Base-by-base conservation (phyloP, 345 rosid species). In the Clausena lansium region DNA sequence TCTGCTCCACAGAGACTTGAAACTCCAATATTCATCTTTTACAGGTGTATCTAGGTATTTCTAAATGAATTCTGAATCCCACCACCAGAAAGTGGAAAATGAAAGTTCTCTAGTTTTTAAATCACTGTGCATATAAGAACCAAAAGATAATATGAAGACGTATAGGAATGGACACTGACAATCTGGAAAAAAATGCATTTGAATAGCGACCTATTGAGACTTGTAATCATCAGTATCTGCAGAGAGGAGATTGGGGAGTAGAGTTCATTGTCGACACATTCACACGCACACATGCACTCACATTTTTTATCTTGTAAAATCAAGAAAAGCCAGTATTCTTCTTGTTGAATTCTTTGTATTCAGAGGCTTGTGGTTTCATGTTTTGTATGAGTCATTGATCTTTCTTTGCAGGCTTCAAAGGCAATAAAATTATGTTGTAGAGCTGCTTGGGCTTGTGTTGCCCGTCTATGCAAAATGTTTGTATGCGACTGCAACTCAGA, bases 381-480 rank as follows among this genome's bases (percentile, higher is more conserved):
- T n/a, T n/a, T n/a, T 19, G 19, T 50, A 19, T 65, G 69, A 54
- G 24, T 77, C 30, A 52, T 73, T 79, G 62, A 50, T 70, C 45
- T 63, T 33, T 61, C 68, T 85, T 86, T 83, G 79, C 90, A 94
- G 98, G 97, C 97, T 79, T 91, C 91, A 76, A 83, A 85, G 88
- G 91, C 94, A 32, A 81, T 95, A 62, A 86, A 85, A 77, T 82
- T 95, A 70, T 89, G 90, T 77, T 86, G 85, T 81, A 85, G 82
- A 78, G 98, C 98, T 84, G 92, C 92, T 28, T 95, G 99, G 99
- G 76, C 79, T 69, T 84, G 86, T 83, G 84, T 87, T 77, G 83
- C 75, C 78, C 84, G 69, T 82, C 86, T 83, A 50, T 86, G 89
- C 81, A 82, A 87, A 81, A 83, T 73, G 75, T 82, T 84, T 83